Evolutionary conservation across 208 protist species (phyloP).

Genomic region (Herpetomonas muscarum): DNA sequence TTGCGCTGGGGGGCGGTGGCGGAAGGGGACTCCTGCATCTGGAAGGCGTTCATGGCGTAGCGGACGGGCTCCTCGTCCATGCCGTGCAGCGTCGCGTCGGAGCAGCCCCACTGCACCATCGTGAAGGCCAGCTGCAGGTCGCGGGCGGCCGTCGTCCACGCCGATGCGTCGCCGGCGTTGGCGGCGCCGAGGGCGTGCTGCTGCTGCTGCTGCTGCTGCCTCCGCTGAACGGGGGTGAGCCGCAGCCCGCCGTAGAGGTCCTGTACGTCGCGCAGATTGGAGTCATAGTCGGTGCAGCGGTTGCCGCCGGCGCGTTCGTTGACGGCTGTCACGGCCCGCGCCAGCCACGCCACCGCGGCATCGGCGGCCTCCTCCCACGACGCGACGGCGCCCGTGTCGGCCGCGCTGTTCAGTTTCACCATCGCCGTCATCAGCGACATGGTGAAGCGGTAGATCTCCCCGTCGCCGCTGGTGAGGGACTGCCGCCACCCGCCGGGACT

Average conservation of each 20-base stretch:
- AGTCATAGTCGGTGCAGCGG: background rate
- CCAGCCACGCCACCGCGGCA: no score
- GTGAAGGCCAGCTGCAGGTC: background rate
- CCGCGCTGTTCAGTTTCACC: background rate
- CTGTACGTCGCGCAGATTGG: background rate
- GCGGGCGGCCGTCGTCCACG: background rate
- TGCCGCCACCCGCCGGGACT: background rate
- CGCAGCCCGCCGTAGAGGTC: no score
- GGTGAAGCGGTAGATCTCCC: conserved; percentile 1
- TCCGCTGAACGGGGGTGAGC: no score
- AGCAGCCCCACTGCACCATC: background rate
- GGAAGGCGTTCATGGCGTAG: background rate
- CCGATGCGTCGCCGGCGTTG: background rate
- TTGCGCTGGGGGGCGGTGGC: no score
- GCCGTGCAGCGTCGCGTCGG: background rate
- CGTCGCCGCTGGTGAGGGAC: background rate
- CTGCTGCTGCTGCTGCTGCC: background rate
- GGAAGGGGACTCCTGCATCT: no score
- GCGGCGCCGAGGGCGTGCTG: no score
- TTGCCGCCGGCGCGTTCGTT: background rate
- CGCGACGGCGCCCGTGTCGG: background rate
- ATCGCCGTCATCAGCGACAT: background rate
- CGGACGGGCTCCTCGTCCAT: background rate
- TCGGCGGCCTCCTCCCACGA: no score
- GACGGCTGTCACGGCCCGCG: no score